These are phyloP conservation scores for Cnidoscolus chayamansa DNA, from an alignment of 441 rosid genomes.

Conservation along the genomic window DNA sequence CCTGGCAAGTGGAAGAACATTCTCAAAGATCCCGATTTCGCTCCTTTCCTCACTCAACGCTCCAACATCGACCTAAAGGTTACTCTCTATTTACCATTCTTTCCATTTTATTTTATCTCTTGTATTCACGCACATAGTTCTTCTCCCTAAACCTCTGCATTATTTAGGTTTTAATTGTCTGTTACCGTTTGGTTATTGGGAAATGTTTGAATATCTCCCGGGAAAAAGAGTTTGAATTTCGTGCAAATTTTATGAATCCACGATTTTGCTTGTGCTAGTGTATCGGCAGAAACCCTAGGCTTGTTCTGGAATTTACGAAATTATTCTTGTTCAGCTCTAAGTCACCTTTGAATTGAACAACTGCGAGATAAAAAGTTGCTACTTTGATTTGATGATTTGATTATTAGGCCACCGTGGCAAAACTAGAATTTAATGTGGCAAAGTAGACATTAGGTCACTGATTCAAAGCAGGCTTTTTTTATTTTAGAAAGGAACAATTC, in stretches of 20 bases:
- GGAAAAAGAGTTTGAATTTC: no score
- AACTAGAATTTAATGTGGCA: background rate
- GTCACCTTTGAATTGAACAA: background rate
- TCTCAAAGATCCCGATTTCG: constrained; percentile 73
- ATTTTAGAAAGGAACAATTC: background rate
- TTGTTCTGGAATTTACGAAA: background rate
- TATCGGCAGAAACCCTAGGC: background rate
- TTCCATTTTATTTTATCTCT: background rate
- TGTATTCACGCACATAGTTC: no score
- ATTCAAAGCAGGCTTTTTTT: background rate
- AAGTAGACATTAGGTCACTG: background rate
- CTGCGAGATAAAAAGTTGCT: background rate
- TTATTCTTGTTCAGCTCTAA: background rate
- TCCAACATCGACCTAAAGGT: constrained; percentile 92
- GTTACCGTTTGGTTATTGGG: no score
- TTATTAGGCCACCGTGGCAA: background rate
- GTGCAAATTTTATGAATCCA: no score
- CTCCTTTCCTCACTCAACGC: constrained; percentile 57
- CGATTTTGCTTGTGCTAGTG: background rate
- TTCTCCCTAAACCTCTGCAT: background rate
- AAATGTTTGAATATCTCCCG: no score
- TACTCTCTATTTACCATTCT: background rate
- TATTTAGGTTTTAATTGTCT: background rate
- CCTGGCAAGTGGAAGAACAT: constrained; percentile 89
- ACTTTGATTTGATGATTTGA: no score